Evolutionary conservation across 345 rosid genomes (phyloP), one percentile per base, ranked within the genome.

Genomic region (Eucalyptus curtisii): DNA sequence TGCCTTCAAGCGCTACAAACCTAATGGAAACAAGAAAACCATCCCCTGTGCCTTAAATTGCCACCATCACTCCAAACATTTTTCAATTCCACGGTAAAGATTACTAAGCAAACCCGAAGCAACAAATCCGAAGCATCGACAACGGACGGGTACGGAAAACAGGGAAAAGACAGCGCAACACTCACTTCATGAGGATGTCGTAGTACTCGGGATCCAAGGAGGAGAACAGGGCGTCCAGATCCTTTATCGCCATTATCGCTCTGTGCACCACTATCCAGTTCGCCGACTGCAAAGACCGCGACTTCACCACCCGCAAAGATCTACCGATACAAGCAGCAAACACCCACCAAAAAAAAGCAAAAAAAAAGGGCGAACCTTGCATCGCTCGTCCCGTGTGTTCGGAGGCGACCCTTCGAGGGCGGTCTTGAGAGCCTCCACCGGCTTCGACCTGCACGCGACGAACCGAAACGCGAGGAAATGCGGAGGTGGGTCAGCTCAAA

Each of bases 341-440:
- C 17, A 37, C 71, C 22, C 27, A 14, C 82, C 85, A 31, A 40
- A 48, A 37, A 16, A 48, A 40, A 40, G 37, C 27, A 24, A 86
- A 17, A 48, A 49, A 81, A 84, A 40, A 33, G 4, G 89, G 52
- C 55, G 17, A 88, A 95, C 99, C 99, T 97, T 96, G 99, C 98
- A 97, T 49, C 98, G 95, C 91, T 96, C 98, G 86, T 97, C 99
- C 52, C 88, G 91, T 85, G 98, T 95, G 88, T 93, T 96, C 5
- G 99, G 98, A 84, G 98, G 98, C 45, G 97, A 93, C 16, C 99
- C 99, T 92, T 97, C 99, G 6, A 96, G 98, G 37, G 97, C 97
- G 17, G 98, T 97, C 95, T 96, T 96, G 64, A 96, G 94, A 88
- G 98, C 99, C 93, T 97, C 98, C 2, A 97, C 94, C 10, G 93